Evolutionary conservation across 2,329 filamentous ascomycete genomes (phyloP), one percentile per base, ranked within the genome.

Genomic region (Diaporthe sp.): DNA sequence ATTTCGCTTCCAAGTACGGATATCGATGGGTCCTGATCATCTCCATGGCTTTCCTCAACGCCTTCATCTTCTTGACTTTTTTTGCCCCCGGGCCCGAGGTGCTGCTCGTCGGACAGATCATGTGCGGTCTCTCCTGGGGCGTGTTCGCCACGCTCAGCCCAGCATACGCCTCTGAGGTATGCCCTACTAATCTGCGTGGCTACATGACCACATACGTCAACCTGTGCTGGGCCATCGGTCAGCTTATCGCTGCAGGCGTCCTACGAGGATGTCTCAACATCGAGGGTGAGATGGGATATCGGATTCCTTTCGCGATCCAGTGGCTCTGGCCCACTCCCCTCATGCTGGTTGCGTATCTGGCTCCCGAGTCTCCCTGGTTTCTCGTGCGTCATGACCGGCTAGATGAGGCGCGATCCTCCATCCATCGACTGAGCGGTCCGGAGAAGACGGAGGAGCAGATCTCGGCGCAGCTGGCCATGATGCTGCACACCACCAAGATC

Each of bases 291-390:
- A 28, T 80, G 79, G 75, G 78, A 1, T 82, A 78, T 49, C 75
- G 78, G 2, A 78, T 81, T 7, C 80, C 80, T 7, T 81, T 80
- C 49, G 80, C 79, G 3, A 76, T 81, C 2, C 79, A 81, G 25
- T 80, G 78, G 74, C 69, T 78, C 4, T 81, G 78, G 77, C 80
- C 80, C 0, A 61, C 79, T 4, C 73, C 76, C 5, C 53, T 77
- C 2, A 65, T 77, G 25, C 13, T 71, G 9, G 34, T 77, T 31
- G 53, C 53, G 1, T 77, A 79, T 13, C 85, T 88, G 42, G 85
- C 86, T 1, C 88, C 88, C 0, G 87, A 89, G 73, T 53, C 46
- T 49, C 86, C 86, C 6, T 88, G 86, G 85, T 89, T 87, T 86
- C 83, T 89, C 17, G 86, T 89, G 59, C 85, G 87, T 51, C 85